These are phyloP conservation scores for Aspergillus homomorphus DNA, from an alignment of 495 filamentous ascomycete genomes.

Conservation along the genomic window DNA sequence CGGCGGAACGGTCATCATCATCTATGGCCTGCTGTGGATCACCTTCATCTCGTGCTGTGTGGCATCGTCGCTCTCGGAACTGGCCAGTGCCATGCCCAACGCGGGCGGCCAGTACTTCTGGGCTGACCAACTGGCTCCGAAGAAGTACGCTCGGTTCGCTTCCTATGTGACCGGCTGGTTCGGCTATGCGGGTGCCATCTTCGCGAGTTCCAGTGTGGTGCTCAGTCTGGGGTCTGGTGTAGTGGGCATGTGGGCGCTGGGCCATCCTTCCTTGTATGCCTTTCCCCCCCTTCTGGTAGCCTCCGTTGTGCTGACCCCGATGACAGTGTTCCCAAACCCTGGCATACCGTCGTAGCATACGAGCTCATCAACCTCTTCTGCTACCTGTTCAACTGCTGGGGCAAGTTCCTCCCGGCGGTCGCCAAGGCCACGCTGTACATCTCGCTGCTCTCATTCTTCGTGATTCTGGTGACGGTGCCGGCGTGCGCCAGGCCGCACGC, in stretches of 20 bases:
- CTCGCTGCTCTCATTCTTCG: constrained; percentile 51
- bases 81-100: constrained; percentile 58
- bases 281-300: not conserved
- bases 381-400: constrained; percentile 60
- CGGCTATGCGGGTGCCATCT: constrained; percentile 55
- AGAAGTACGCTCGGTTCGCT: constrained; percentile 45
- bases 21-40: constrained; percentile 60
- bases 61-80: constrained; percentile 53
- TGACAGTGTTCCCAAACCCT: constrained; percentile 47
- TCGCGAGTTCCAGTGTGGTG: constrained; percentile 57
- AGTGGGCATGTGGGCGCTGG: constrained; percentile 57
- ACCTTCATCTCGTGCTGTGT: constrained; percentile 53
- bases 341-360: constrained; percentile 54
- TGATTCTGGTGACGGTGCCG: constrained; percentile 55
- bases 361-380: constrained; percentile 53
- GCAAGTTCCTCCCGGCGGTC: constrained; percentile 47
- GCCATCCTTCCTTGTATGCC: constrained; percentile 55
- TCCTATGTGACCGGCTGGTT: constrained; percentile 58
- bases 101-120: constrained; percentile 65
- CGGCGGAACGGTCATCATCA: constrained; percentile 57
- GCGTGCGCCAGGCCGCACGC: constrained; percentile 54
- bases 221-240: constrained; percentile 49
- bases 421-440: constrained; percentile 49
- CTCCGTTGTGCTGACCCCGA: constrained; percentile 13
- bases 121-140: constrained; percentile 56